These are phyloP conservation scores for Geotrichum cucujoidarum DNA, from an alignment of 1,139 yeast species.

Conservation along the genomic window DNA sequence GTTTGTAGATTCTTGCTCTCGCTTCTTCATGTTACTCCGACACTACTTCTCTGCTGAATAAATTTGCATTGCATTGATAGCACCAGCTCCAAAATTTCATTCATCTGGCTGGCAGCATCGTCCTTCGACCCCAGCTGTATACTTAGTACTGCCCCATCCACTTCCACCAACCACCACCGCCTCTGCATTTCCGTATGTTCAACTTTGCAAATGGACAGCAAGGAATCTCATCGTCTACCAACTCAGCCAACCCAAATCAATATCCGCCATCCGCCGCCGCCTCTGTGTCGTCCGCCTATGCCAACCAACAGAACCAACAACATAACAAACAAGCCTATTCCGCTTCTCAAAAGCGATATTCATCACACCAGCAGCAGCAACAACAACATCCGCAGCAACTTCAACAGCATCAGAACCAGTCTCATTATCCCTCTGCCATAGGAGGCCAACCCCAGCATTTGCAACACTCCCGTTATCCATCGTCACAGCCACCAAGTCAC, in stretches of 20 bases:
- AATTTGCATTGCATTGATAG: too few relatives aligned
- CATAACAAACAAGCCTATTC: constrained; percentile 1
- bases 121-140: too few relatives aligned
- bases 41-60: too few relatives aligned
- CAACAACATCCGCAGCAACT: background rate
- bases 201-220: constrained; percentile 10
- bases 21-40: too few relatives aligned
- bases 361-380: background rate
- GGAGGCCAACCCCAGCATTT: too few relatives aligned
- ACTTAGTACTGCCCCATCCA: too few relatives aligned
- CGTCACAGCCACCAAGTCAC: background rate
- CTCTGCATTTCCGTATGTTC: constrained; percentile 6
- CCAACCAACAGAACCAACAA: constrained; percentile 1
- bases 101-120: too few relatives aligned
- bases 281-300: background rate
- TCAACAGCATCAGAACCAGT: background rate
- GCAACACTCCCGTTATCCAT: too few relatives aligned
- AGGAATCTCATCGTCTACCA: background rate
- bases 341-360: background rate
- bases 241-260: background rate
- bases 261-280: background rate
- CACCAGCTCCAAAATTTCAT: too few relatives aligned
- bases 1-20: too few relatives aligned
- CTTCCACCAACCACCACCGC: background rate
- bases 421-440: background rate